These are phyloP conservation scores for Pleurotus sapidus DNA, from an alignment of 768 basidiomycete genomes.

Conservation along the genomic window DNA sequence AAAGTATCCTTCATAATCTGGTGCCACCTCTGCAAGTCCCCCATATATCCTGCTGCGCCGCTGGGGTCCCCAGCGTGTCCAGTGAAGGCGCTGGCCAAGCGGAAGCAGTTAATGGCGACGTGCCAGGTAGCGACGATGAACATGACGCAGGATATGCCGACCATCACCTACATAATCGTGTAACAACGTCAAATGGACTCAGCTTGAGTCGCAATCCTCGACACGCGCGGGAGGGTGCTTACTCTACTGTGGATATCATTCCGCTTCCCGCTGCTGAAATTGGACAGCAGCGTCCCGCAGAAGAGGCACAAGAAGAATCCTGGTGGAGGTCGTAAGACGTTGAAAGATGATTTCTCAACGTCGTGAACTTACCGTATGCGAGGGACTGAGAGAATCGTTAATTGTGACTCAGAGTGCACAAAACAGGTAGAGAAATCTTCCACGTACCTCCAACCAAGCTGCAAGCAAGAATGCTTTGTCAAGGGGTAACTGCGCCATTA, in stretches of 20 bases:
- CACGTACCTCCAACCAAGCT: no score
- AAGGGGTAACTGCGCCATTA: background rate
- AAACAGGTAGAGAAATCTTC: background rate
- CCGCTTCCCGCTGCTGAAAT: no score
- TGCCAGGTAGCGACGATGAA: constrained; percentile 16
- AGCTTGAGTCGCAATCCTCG: no score
- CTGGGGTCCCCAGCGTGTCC: constrained; percentile 5
- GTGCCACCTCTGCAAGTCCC: constrained; percentile 12
- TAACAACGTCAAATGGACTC: background rate
- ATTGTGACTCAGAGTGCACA: no score
- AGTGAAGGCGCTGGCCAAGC: constrained; percentile 12
- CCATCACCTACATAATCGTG: constrained; percentile 11
- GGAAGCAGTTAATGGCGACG: constrained; percentile 13
- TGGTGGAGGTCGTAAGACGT: no score
- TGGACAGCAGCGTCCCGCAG: no score
- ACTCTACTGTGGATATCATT: no score
- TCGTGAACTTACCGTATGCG: no score
- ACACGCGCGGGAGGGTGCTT: background rate
- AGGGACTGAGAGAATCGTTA: no score
- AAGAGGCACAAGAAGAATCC: no score
- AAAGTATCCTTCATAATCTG: constrained; percentile 16
- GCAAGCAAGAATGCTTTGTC: no score
- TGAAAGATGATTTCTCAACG: no score
- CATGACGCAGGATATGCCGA: constrained; percentile 13
- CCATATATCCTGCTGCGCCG: constrained; percentile 13